A percentile compares a stretch with the other conserved stretches of the same genome.
These are phyloP conservation scores for Meyerozyma carpophila DNA, from an alignment of 1,139 yeast genomes.

Conservation along the genomic window DNA sequence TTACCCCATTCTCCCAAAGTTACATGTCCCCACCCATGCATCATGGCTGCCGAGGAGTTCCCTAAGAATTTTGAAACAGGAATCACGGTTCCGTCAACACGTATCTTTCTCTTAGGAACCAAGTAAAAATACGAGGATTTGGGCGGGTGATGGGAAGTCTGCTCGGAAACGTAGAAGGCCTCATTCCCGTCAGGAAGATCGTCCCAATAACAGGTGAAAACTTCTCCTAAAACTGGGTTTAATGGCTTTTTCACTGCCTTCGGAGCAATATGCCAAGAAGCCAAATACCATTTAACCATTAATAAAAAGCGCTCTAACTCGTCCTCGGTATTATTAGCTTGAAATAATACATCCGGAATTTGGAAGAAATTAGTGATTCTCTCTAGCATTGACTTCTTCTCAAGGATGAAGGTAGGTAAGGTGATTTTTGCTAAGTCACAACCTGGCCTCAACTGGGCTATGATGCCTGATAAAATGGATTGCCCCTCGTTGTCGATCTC, in stretches of 20 bases:
- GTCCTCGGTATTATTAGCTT: conserved; percentile 59
- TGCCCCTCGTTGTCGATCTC: conserved; percentile 90
- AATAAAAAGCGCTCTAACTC: conserved; percentile 63
- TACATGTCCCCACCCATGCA: conserved; percentile 84
- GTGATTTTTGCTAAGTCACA: conserved; percentile 87
- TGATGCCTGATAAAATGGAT: conserved; percentile 77
- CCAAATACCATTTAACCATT: conserved; percentile 81
- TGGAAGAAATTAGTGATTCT: conserved; percentile 87
- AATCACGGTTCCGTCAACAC: conserved; percentile 83
- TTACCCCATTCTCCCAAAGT: conserved; percentile 55
- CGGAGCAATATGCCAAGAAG: conserved; percentile 98
- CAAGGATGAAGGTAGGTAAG: conserved; percentile 89
- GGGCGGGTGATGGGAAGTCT: conserved; percentile 98
- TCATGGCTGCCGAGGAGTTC: conserved; percentile 92
- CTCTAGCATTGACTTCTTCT: conserved; percentile 93
- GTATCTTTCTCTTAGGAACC: conserved; percentile 73
- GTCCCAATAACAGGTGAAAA: conserved; percentile 90
- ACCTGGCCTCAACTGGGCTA: conserved; percentile 88
- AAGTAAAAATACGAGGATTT: conserved; percentile 88
- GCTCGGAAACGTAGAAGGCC: conserved; percentile 87
- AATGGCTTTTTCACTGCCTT: conserved; percentile 96
- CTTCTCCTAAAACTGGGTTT: conserved; percentile 90
- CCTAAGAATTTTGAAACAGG: conserved; percentile 90
- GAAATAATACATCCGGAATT: conserved; percentile 69
- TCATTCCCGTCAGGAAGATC: conserved; percentile 56